Evolutionary conservation across 331 rosid species (phyloP), one percentile per base, ranked within the genome.

Genomic region (Quercus lobata): DNA sequence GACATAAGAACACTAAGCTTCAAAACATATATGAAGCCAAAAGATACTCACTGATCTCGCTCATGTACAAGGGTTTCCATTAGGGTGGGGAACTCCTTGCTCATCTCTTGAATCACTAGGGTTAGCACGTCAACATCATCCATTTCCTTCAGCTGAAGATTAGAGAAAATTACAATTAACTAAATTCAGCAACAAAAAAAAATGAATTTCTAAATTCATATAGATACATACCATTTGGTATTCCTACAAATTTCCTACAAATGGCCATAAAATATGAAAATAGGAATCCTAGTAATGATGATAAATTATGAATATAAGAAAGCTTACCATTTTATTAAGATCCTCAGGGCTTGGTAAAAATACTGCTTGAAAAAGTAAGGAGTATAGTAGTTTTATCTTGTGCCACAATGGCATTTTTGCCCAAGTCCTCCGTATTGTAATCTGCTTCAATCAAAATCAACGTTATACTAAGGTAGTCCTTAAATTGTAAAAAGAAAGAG

Each of bases 51-150:
- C 99, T 82, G 92, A 86, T 95, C 99, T 75, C 99, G 92, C 86
- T 95, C 99, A 46, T 87, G 93, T 83, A 93, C 91, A 71, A 95
- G 96, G 15, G 99, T 95, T 84, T 95, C 97, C 98, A 93, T 95
- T 54, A 95, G 85, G 81, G 98, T 91, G 52, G 99, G 99, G 78
- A 86, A 95, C 82, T 91, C 89, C 89, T 90, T 95, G 66, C 96
- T 90, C 98, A 91, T 86, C 83, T 91, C 97, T 84, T 95, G 99
- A 84, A 93, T 88, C 46, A 91, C 91, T 44, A 95, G 93, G 75
- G 99, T 93, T 74, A 90, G 88, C 97, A 90, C 83, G 88, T 95
- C 99, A 80, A 83, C 90, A 82, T 95, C 94, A 81, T 90, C 93
- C 98, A 93, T 85, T 74, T 93, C 96, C 89, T 96, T 90, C 82